These are phyloP conservation scores for Oryza brachyantha DNA, from an alignment of 176 grass and related monocot species.

Conservation along the genomic window DNA sequence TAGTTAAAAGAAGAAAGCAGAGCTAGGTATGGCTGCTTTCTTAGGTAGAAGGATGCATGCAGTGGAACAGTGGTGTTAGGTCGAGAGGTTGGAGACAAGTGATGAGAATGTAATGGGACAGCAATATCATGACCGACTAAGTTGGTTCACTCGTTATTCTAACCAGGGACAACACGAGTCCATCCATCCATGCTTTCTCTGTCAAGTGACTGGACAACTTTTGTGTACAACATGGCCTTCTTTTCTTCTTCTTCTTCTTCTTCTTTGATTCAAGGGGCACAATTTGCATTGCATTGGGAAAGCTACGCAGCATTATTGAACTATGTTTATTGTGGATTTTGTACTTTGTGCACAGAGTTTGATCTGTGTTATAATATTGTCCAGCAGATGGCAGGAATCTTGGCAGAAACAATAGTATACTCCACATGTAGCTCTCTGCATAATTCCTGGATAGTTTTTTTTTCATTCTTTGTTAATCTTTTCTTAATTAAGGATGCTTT, in stretches of 20 bases:
- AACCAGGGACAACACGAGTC: neutral
- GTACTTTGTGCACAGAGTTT: constrained; percentile 1
- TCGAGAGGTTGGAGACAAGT: constrained; percentile 20
- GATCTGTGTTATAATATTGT: neutral
- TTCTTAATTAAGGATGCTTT: neutral
- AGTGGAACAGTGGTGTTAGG: constrained; percentile 34
- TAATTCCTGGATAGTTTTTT: constrained; percentile 6
- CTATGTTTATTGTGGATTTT: constrained; percentile 5
- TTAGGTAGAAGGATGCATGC: constrained; percentile 4
- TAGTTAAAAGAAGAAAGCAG: neutral
- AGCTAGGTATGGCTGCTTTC: neutral
- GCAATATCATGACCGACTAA: constrained; percentile 20
- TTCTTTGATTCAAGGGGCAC: neutral
- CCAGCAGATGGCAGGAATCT: constrained; percentile 19
- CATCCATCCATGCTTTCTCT: neutral
- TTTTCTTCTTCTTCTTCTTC: neutral
- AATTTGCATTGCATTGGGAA: neutral
- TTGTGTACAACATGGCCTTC: neutral
- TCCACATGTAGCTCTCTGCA: neutral
- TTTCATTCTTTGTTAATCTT: neutral
- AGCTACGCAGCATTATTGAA: constrained; percentile 18
- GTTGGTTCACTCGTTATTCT: constrained; percentile 21
- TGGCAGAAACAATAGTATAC: neutral
- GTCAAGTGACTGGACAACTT: constrained; percentile 5
- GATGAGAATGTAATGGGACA: constrained; percentile 35